Percentiles rank a stretch among this genome's conserved stretches.
phyloP scores from a whole-genome alignment of 805 yeast genomes.

The Cyberlindnera sargentensis region DNA sequence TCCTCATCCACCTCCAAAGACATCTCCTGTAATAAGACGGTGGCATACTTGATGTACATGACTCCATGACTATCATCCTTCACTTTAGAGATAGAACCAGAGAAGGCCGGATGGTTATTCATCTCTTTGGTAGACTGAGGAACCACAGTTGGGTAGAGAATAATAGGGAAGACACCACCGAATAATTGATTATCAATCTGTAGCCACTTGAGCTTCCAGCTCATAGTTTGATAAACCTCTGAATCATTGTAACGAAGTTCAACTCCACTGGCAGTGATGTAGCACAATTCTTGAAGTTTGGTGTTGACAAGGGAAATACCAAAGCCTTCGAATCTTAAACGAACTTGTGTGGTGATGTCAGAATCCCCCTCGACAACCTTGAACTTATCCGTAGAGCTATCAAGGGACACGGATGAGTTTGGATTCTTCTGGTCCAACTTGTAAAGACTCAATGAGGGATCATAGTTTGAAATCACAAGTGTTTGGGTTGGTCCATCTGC shows the following conservation, averaged over 20 bases:
- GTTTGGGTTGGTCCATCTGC: slow-evolving; percentile 97
- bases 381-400: slow-evolving; percentile 36
- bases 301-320: slow-evolving; percentile 81
- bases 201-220: slow-evolving; percentile 85
- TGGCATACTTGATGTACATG: slow-evolving; percentile 83
- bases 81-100: slow-evolving; percentile 75
- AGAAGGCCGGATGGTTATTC: slow-evolving; percentile 84
- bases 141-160: slow-evolving; percentile 82
- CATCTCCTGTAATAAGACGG: slow-evolving; percentile 82
- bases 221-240: slow-evolving; percentile 71
- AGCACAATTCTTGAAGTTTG: slow-evolving; percentile 69
- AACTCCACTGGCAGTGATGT: slow-evolving; percentile 73
- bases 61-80: slow-evolving; percentile 92
- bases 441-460: slow-evolving; percentile 70
- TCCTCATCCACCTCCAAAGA: slow-evolving; percentile 93
- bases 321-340: slow-evolving; percentile 70
- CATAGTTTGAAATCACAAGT: slow-evolving; percentile 75
- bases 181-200: slow-evolving; percentile 90
- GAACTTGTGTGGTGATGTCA: slow-evolving; percentile 32
- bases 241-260: slow-evolving; percentile 80
- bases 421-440: slow-evolving; percentile 33
- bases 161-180: slow-evolving; percentile 83
- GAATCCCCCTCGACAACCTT: slow-evolving; percentile 38
- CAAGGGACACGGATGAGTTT: slow-evolving; percentile 27
- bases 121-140: slow-evolving; percentile 80